Evolutionary conservation across 495 filamentous ascomycete species (phyloP), one percentile per base, ranked within the genome.

Genomic region (Xylaria cubensis): DNA sequence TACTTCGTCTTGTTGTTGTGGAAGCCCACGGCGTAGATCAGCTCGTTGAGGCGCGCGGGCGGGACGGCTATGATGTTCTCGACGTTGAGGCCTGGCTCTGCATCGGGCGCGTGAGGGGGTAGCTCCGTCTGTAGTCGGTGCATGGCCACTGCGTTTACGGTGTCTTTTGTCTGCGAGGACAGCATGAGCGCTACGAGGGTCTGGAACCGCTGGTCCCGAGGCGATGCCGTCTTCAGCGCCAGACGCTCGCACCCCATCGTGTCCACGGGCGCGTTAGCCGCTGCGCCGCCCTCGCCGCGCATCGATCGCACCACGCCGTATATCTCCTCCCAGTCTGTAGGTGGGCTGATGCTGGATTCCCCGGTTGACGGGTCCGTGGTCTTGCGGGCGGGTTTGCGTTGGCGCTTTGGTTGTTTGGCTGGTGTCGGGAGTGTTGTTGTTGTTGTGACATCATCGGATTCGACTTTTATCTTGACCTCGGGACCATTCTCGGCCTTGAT

Each of bases 211-310:
- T 89, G 89, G 78, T 95, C 93, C 72, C 85, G 79, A 44, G 90
- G 85, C 26, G 83, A 84, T 1, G 82, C 82, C 34, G 78, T 78
- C 0, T 82, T 72, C 48, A 87, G 82, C 0, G 91, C 93, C 1
- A 98, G 86, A 17, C 91, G 88, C 72, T 95, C 94, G 78, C 96
- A 99, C 24, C 96, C 96, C 96, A 99, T 98, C 0, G 97, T 98
- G 82, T 99, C 96, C 0, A 99, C 96, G 1, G 95, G 93, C 4
- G 96, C 96, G 69, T 86, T 82, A 61, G 82, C 77, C 3, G 84
- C 84, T 0, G 87, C 85, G n/a, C 92, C 90, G 51, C 88, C 87
- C 0, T 26, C n/a, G 15, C 86, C 85, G 2, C 96, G 90, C 93
- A 98, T 98, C 75, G 88, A 87, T 74, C 90, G 91, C 46, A 94